Base-by-base conservation (phyloP, 352 stramenopile genomes). In the Discostella stelligera region DNA sequence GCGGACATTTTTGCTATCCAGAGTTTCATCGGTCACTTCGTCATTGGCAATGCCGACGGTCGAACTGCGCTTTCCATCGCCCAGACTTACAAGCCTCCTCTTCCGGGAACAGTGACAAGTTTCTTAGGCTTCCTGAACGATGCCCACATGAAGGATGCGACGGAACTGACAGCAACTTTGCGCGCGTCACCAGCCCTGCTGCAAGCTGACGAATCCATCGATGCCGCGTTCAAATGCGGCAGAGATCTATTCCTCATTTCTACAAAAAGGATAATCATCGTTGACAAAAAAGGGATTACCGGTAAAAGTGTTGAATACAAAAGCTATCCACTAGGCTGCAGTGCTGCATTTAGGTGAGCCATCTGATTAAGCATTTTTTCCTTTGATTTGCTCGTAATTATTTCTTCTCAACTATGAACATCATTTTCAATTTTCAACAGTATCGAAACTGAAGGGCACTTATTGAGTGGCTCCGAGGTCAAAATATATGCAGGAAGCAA, bases 1-100 rank as follows among this genome's bases (percentile, higher is more conserved):
- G 71, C 74, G 5, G 84, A 90, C 48, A 90, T 88, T 64, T 53
- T 86, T 46, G 68, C 77, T 0, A 83, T 90, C 49, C 71, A 88
- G 52, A 81, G 58, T 23, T 86, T 87, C 27, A 74, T 90, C 39
- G 71, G 78, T 0, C 74, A 82, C 21, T 81, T 83, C 30, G 55
- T 88, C 11, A 72, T 90, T 68, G 81, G 84, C 0, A 61, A 67
- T 30, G 79, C 71, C 0, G 69, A 80, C 56, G 74, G 54, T 11
- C 50, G 2, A 18, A 61, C 37, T 3, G 74, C 71, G 0, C 56
- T 82, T 18, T 62, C 55, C 5, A 74, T 56, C 56, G 73, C 78
- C 5, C 77, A 86, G 55, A 70, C 64, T 16, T 71, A 66, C 21
- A 32, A 77, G 21, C 59, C 66, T 23, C 23, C 49, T 0, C 41